These are phyloP conservation scores for Symbiodinium pilosum DNA, from an alignment of 73 alveolate genomes.

Conservation along the genomic window DNA sequence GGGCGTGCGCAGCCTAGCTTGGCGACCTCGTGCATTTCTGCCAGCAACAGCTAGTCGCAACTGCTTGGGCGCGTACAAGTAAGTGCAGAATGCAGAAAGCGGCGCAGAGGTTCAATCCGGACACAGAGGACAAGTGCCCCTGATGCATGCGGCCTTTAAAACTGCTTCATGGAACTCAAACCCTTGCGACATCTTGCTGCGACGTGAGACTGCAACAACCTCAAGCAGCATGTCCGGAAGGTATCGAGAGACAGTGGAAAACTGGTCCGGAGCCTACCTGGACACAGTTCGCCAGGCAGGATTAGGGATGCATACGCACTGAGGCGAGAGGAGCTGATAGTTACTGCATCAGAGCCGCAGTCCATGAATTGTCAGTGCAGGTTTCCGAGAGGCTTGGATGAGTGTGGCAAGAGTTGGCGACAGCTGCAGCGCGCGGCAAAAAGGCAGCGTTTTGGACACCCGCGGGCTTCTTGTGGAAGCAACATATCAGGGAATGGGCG, in stretches of 20 bases:
- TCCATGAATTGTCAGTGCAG: too few relatives aligned
- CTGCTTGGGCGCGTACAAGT: too few relatives aligned
- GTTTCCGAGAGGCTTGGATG: not conserved
- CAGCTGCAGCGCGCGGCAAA: not conserved
- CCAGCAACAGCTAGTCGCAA: not conserved
- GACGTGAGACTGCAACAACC: not conserved
- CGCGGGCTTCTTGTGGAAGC: too few relatives aligned
- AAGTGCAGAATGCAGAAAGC: too few relatives aligned
- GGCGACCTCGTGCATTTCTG: too few relatives aligned
- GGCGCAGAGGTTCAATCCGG: conserved; percentile 57
- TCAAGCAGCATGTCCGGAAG: not conserved
- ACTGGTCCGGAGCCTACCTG: conserved; percentile 69
- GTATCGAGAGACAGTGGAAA: conserved; percentile 55
- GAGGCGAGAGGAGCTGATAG: too few relatives aligned
- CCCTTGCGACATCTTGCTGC: too few relatives aligned
- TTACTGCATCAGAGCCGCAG: too few relatives aligned
- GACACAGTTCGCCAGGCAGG: conserved; percentile 48
- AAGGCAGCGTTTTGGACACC: not conserved
- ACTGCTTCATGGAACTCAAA: not conserved
- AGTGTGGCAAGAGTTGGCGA: not conserved
- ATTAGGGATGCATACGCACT: too few relatives aligned
- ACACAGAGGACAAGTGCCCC: conserved; percentile 42
- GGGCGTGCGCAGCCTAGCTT: conserved; percentile 6
- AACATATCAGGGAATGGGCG: too few relatives aligned
- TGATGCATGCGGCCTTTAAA: not conserved